Evolutionary conservation across 2,329 filamentous ascomycete species (phyloP), one percentile per base, ranked within the genome.

Genomic region (Colletotrichum camelliae): DNA sequence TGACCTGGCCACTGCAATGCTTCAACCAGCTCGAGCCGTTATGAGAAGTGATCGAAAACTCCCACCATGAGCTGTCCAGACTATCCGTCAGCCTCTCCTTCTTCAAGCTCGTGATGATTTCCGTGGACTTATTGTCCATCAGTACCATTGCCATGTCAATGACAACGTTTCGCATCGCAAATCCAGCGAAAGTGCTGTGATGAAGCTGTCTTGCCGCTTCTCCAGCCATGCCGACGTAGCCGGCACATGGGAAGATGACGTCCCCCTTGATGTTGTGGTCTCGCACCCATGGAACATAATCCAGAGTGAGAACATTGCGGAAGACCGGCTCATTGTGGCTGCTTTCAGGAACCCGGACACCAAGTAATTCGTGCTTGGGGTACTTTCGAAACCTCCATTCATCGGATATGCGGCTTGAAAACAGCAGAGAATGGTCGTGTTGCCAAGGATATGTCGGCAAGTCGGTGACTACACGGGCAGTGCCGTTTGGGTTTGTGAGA

Each of bases 91-190:
- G 33, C 33, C 29, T 67, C 6, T 72, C 33, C 3, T 21, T 62
- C 5, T 33, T 35, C 8, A 75, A 29, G 1, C 55, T 65, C 0
- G 64, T 75, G 62, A 60, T 16, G 5, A 72, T 67, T 52, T 77
- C 76, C 4, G 24, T 64, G 2, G 39, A 15, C 7, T 48, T 43
- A 5, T 58, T 62, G 4, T 84, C 80, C n/a, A 24, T 24, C 4
- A 77, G 62, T 1, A 77, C 64, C 43, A 77, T 52, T 5, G 76
- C 76, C 2, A 80, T 77, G 18, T 77, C 76, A 33, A 82, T 77
- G 7, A 80, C 76, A 2, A 85, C 75, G 35, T 84, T 78, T 1
- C 82, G 80, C 21, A 86, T 57, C n/a, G 76, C 74, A 37, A 81
- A 83, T 4, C 78, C 79, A 12, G 66, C 24, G 21, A 61, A 65